These are phyloP conservation scores for Tulasnella sp. DNA, from an alignment of 768 basidiomycete genomes.

Conservation along the genomic window DNA sequence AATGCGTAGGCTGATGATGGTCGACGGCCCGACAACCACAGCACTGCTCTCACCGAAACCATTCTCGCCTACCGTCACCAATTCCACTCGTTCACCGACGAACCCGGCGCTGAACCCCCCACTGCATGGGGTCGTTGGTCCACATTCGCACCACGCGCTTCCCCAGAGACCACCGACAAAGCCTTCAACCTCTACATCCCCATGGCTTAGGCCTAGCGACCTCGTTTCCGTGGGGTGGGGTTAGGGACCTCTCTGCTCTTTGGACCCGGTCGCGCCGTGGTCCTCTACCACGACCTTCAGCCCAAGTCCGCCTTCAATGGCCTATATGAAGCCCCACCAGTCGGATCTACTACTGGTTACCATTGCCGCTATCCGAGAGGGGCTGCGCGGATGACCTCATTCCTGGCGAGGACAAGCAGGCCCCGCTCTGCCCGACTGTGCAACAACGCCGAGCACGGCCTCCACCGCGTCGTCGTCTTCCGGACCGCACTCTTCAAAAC, in stretches of 20 bases:
- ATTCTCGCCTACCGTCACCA: constrained; percentile 93
- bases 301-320: constrained; percentile 86
- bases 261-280: constrained; percentile 90
- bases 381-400: constrained; percentile 92
- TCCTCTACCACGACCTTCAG: constrained; percentile 95
- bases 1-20: constrained; percentile 78
- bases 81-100: constrained; percentile 92
- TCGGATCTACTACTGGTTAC: constrained; percentile 97
- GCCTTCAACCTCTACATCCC: constrained; percentile 92
- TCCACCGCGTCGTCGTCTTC: constrained; percentile 89
- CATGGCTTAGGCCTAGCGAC: constrained; percentile 98
- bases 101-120: constrained; percentile 80
- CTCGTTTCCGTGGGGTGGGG: constrained; percentile 95
- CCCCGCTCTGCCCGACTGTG: constrained; percentile 88
- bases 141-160: constrained; percentile 93
- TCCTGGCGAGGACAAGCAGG: constrained; percentile 79
- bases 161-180: constrained; percentile 73
- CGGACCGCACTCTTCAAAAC: constrained; percentile 99
- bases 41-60: constrained; percentile 82
- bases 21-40: constrained; percentile 98
- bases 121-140: constrained; percentile 95
- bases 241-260: constrained; percentile 91
- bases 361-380: constrained; percentile 96
- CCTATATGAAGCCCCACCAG: constrained; percentile 74
- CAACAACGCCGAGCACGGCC: constrained; percentile 71